Conservation (phyloP, 176 grass and related monocot species). For the Poa annua region DNA sequence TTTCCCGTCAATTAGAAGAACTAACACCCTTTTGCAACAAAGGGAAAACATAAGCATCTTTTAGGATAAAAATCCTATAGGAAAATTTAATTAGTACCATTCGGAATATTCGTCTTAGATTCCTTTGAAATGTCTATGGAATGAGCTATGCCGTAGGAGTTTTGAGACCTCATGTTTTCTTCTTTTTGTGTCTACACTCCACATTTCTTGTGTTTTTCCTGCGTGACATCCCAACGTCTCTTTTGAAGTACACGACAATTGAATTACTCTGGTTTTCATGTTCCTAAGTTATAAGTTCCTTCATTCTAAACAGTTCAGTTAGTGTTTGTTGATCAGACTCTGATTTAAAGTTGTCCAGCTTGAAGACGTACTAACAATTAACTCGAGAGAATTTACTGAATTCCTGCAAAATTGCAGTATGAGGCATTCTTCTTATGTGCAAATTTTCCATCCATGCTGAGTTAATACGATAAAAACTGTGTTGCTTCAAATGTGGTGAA, state of each 20-base stretch:
- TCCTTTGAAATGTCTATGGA: not conserved
- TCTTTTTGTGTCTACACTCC: not conserved
- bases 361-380: conserved; percentile 1
- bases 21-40: not conserved
- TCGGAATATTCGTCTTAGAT: not conserved
- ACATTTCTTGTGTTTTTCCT: not conserved
- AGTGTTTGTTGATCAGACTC: not conserved
- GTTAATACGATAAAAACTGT: not conserved
- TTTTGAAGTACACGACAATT: not conserved
- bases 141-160: not conserved
- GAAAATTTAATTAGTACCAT: not conserved
- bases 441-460: not conserved
- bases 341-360: conserved; percentile 4
- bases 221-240: not conserved
- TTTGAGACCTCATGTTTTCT: not conserved
- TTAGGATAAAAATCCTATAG: not conserved
- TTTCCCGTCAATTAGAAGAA: conserved; percentile 6
- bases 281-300: not conserved
- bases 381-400: not conserved
- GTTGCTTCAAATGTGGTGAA: conserved; percentile 1
- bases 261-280: not conserved
- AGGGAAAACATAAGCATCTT: not conserved
- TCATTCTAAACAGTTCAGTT: not conserved
- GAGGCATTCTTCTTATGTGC: not conserved
- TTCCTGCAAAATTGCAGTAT: not conserved